Evolutionary conservation across 2,329 filamentous ascomycete species (phyloP).

Genomic region (Sporothrix inflata): DNA sequence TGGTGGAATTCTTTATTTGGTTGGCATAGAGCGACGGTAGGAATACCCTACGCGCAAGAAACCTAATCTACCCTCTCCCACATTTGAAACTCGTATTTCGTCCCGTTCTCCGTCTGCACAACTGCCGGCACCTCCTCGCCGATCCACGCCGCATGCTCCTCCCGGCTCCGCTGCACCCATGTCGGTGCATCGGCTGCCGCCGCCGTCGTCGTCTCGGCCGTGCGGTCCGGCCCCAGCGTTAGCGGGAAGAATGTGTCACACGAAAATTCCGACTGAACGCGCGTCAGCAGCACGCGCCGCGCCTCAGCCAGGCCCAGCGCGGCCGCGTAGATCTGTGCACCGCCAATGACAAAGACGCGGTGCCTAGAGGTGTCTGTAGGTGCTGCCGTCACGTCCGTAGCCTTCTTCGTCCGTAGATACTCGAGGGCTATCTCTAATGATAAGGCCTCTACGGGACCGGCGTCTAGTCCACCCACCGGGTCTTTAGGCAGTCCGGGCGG

Average conservation of each 20-base stretch:
- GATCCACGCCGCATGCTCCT: conserved; percentile 63
- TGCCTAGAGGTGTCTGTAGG: conserved; percentile 44
- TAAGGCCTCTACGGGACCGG: conserved; percentile 58
- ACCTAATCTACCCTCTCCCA: conserved; percentile 54
- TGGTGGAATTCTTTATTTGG: too few relatives aligned
- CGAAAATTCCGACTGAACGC: conserved; percentile 69
- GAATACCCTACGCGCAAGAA: background rate
- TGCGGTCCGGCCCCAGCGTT: conserved; percentile 48
- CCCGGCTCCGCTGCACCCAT: conserved; percentile 59
- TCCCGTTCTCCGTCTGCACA: conserved; percentile 64
- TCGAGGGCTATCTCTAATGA: conserved; percentile 63
- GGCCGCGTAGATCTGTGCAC: conserved; percentile 79
- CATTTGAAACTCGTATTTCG: conserved; percentile 38
- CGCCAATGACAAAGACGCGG: conserved; percentile 84
- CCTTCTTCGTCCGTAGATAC: conserved; percentile 39
- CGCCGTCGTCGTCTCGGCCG: conserved; percentile 34
- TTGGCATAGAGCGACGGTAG: too few relatives aligned
- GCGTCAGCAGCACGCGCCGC: conserved; percentile 69
- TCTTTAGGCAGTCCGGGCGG: conserved; percentile 45
- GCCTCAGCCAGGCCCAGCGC: conserved; percentile 64
- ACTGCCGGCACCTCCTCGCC: conserved; percentile 65
- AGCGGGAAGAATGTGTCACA: conserved; percentile 77
- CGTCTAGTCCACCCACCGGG: conserved; percentile 25
- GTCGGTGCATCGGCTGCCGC: conserved; percentile 37
- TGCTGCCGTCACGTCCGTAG: background rate